Percentiles rank a stretch among this genome's conserved stretches.
These are phyloP conservation scores for Cystobasidiaceae sp. DNA, from an alignment of 1,284 basidiomycete species.

Conservation along the genomic window DNA sequence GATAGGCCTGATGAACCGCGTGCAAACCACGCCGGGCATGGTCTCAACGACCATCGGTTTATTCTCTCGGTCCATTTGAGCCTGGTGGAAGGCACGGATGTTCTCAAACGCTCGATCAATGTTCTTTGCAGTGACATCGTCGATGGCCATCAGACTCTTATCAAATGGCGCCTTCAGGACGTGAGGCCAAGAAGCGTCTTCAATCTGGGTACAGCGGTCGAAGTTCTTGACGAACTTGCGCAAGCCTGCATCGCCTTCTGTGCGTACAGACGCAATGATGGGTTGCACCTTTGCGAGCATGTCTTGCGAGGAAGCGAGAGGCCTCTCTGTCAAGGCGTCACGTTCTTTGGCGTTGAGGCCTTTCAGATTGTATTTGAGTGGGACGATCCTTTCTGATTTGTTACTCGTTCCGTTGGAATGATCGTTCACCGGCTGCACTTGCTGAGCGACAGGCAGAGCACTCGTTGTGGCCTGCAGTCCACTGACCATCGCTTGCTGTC, in stretches of 20 bases:
- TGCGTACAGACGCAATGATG: constrained; percentile 82
- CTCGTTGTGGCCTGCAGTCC: constrained; percentile 21
- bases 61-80: constrained; percentile 57
- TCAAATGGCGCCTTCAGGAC: constrained; percentile 50
- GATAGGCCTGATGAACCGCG: constrained; percentile 88
- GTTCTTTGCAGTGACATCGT: constrained; percentile 62
- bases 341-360: constrained; percentile 57
- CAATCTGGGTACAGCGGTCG: constrained; percentile 69
- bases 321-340: constrained; percentile 73
- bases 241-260: constrained; percentile 78
- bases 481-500: constrained; percentile 23
- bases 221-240: constrained; percentile 89
- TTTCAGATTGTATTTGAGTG: constrained; percentile 52
- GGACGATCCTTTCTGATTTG: constrained; percentile 37
- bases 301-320: constrained; percentile 84
- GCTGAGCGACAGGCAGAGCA: constrained; percentile 30
- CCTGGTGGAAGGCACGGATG: constrained; percentile 55
- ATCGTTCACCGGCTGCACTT: constrained; percentile 43
- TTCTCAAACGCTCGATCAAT: constrained; percentile 92
- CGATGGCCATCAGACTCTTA: constrained; percentile 54
- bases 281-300: constrained; percentile 95
- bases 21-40: constrained; percentile 94
- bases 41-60: constrained; percentile 75
- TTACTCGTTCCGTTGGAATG: constrained; percentile 46
- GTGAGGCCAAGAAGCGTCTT: constrained; percentile 53